These are phyloP conservation scores for Plectosphaerella plurivora DNA, from an alignment of 2,329 filamentous ascomycete species.

Conservation along the genomic window DNA sequence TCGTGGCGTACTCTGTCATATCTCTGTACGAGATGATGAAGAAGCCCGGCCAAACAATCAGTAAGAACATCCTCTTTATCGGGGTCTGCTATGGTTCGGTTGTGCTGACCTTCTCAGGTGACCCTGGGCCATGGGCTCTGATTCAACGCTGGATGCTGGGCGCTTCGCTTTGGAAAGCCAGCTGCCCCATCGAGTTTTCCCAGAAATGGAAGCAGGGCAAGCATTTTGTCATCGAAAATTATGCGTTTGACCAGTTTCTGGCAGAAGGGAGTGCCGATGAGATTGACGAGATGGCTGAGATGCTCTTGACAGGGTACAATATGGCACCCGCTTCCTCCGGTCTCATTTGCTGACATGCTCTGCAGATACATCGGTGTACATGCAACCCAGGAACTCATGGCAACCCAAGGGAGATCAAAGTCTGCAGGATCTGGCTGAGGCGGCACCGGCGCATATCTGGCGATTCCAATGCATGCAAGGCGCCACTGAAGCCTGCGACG, in stretches of 20 bases:
- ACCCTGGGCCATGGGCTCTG: constrained; percentile 16
- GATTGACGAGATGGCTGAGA: constrained; percentile 39
- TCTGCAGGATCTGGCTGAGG: too few relatives aligned
- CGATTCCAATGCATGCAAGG: too few relatives aligned
- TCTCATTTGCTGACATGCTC: too few relatives aligned
- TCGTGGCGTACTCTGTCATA: constrained; percentile 23
- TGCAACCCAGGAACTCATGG: too few relatives aligned
- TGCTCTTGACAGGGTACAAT: constrained; percentile 23
- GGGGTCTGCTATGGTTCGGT: not conserved
- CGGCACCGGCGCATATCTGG: too few relatives aligned
- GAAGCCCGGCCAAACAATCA: constrained; percentile 6
- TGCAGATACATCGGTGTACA: too few relatives aligned
- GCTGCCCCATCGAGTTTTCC: constrained; percentile 19
- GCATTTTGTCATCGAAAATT: constrained; percentile 22
- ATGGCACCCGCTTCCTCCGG: too few relatives aligned
- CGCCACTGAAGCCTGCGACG: too few relatives aligned
- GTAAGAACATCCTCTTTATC: too few relatives aligned
- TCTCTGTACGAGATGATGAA: constrained; percentile 20
- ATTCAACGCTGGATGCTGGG: constrained; percentile 25
- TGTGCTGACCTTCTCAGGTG: constrained; percentile 10
- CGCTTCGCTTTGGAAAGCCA: constrained; percentile 23
- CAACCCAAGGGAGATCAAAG: too few relatives aligned
- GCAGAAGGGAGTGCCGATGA: constrained; percentile 45
- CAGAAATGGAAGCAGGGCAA: constrained; percentile 20
- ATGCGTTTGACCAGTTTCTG: constrained; percentile 31